A percentile compares a stretch with the other conserved stretches of the same genome.
Evolutionary conservation across 78 protist species (phyloP).

Genomic region (Planoprotostelium fungivorum): DNA sequence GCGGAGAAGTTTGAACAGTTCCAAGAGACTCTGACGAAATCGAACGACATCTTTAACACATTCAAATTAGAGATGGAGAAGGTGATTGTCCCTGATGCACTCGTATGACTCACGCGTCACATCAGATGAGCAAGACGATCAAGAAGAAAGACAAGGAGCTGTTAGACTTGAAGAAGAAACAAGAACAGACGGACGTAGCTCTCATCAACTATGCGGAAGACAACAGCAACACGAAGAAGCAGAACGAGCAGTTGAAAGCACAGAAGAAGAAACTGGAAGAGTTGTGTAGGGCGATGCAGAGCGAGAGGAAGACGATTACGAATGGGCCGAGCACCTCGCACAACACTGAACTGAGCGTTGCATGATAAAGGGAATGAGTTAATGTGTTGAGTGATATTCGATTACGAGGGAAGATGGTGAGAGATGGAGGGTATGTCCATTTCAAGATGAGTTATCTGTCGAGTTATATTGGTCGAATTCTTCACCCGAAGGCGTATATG

Average conservation of each 20-base stretch:
- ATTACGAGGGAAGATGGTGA: too few species aligned
- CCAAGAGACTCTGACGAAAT: constrained; percentile 10
- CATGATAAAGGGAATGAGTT: too few species aligned
- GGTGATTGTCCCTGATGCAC: not conserved
- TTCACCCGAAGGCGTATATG: too few species aligned
- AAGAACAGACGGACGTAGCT: not conserved
- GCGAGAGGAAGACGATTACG: not conserved
- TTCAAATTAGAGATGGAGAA: constrained; percentile 26
- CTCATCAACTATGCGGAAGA: not conserved
- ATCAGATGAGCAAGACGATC: not conserved
- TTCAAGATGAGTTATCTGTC: too few species aligned
- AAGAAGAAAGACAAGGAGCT: constrained; percentile 11
- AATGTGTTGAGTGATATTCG: too few species aligned
- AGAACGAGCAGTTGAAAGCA: not conserved
- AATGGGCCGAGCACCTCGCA: too few species aligned
- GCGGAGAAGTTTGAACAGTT: constrained; percentile 20
- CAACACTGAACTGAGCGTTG: too few species aligned
- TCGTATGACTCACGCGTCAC: not conserved
- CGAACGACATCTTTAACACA: constrained; percentile 19
- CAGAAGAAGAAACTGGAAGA: constrained; percentile 1
- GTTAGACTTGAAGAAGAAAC: not conserved
- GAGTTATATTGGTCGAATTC: too few species aligned
- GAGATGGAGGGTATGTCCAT: too few species aligned
- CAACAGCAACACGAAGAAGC: not conserved
- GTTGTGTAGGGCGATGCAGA: constrained; percentile 1